These are phyloP conservation scores for Fusarium longipes DNA, from an alignment of 2,329 filamentous ascomycete species.

Conservation along the genomic window DNA sequence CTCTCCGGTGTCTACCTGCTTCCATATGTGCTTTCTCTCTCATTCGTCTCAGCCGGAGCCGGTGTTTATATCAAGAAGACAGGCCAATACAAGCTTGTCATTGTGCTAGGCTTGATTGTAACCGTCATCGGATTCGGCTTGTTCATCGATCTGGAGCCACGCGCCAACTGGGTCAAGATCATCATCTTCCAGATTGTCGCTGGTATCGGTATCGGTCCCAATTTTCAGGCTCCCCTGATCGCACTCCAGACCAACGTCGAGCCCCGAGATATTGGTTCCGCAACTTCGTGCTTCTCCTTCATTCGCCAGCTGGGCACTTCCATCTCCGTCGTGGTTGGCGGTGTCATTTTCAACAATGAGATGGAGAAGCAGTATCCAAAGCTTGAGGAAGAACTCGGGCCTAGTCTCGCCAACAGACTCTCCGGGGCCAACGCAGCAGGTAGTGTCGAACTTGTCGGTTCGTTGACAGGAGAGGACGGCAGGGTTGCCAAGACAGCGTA, in stretches of 20 bases:
- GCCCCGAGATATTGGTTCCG: conserved; percentile 73
- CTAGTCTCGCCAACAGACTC: conserved; percentile 61
- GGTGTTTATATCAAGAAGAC: conserved; percentile 71
- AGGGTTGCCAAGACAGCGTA: conserved; percentile 59
- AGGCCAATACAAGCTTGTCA: conserved; percentile 71
- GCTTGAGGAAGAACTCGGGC: conserved; percentile 63
- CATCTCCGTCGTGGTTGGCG: conserved; percentile 76
- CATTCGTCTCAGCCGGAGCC: conserved; percentile 68
- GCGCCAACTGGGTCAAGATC: conserved; percentile 65
- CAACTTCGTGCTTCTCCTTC: conserved; percentile 74
- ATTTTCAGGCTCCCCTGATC: conserved; percentile 76
- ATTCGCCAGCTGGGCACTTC: conserved; percentile 75
- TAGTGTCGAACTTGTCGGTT: conserved; percentile 67
- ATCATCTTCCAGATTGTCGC: conserved; percentile 72
- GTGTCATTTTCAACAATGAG: conserved; percentile 82
- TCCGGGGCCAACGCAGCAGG: conserved; percentile 70
- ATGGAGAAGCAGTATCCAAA: conserved; percentile 68
- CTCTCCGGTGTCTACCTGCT: conserved; percentile 80
- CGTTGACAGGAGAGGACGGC: conserved; percentile 60
- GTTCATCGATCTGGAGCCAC: conserved; percentile 69
- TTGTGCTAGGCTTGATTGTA: conserved; percentile 68
- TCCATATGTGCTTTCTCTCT: conserved; percentile 75
- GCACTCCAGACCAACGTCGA: conserved; percentile 73
- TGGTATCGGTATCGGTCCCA: conserved; percentile 73
- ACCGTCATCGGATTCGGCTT: conserved; percentile 74